Evolutionary conservation across 306 rosid genomes (phyloP).

Genomic region (Malus asiatica): DNA sequence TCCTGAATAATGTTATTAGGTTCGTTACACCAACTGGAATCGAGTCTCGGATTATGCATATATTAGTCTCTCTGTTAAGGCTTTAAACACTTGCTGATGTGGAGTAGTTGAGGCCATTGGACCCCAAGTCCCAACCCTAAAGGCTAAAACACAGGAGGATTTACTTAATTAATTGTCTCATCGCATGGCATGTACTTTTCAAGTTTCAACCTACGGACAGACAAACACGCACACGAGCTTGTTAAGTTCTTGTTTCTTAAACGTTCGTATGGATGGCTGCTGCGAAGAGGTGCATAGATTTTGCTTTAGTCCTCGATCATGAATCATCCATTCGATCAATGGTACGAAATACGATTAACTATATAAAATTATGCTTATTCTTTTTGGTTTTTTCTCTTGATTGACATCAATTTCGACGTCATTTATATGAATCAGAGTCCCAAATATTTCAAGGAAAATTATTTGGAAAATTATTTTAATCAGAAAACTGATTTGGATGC

Average conservation of each 20-base stretch:
- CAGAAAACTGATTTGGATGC: not conserved
- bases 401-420: not conserved
- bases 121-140: not conserved
- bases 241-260: not conserved
- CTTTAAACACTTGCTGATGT: not conserved
- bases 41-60: too few relatives aligned
- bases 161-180: not conserved
- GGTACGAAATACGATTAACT: not conserved
- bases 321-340: not conserved
- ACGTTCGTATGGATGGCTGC: not conserved
- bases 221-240: not conserved
- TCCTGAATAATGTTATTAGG: not conserved
- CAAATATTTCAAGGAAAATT: not conserved
- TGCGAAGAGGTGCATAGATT: not conserved
- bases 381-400: not conserved
- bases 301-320: not conserved
- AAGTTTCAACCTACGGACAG: not conserved
- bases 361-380: not conserved
- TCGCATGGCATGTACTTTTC: not conserved
- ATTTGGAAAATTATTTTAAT: not conserved
- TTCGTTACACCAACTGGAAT: too few relatives aligned
- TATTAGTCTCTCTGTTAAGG: not conserved
- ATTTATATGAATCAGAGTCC: not conserved
- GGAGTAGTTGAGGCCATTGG: not conserved
- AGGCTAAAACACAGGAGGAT: not conserved